Base-by-base conservation (phyloP, 2,329 filamentous ascomycete species). In the Fusarium azukiicola region DNA sequence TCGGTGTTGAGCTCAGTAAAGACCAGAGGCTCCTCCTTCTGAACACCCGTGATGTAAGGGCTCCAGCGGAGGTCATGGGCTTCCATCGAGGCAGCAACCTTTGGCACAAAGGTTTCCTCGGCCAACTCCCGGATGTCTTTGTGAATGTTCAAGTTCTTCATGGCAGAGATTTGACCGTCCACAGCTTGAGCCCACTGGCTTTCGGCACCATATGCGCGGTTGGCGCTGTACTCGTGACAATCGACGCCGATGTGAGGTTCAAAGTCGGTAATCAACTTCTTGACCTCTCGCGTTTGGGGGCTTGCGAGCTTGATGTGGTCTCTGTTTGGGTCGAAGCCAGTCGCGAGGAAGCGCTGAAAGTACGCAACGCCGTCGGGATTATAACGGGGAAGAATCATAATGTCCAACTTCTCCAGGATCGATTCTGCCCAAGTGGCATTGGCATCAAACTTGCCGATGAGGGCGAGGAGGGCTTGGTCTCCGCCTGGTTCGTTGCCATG, bases 121-220 rank as follows among this genome's bases (percentile, higher is more conserved):
- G 80, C 69, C 58, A 81, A 77, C 8, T 84, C 77, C 2, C 82
- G 80, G 21, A 84, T 84, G 3, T 83, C 79, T 17, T 77, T 76
- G 69, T 84, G 83, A 6, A 83, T 84, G 19, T 84, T 84, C 11
- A 83, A 46, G 27, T 84, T 84, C 71, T 83, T 84, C 74, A 84
- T 82, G 0, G 80, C 73, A 1, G 82, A 81, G 10, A 84, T 79
- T 19, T 84, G 81, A 5, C 82, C 81, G 27, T 84, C 83, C 1
- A 81, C 67, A 2, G 82, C 81, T 32, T 83, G 82, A 3, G 67
- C 73, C 80, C 79, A 82, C 42, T 81, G 80, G 4, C 79, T 71
- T 9, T 82, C 50, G 16, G 76, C 81, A 1, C 83, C 83, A 13
- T 79, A 84, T 23, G 78, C 73, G 2, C 80, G 71, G 9, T 81